Conservation (phyloP, 495 filamentous ascomycete genomes). For the Xylaria telfairii region DNA sequence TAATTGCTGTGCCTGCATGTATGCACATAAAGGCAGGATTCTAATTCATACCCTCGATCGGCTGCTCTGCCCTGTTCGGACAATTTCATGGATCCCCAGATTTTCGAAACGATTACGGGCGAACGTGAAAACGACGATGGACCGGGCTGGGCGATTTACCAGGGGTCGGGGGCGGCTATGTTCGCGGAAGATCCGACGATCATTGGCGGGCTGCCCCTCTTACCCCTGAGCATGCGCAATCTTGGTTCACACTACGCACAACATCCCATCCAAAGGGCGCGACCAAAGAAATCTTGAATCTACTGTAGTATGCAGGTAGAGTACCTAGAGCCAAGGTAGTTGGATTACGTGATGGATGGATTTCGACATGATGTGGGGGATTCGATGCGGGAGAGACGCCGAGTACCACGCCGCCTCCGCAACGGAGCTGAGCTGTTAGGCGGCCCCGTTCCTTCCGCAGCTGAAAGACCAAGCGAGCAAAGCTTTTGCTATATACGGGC, state of each 20-base stretch:
- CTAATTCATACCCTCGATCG: not conserved
- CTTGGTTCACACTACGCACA: not conserved
- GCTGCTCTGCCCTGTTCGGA: conserved; percentile 10
- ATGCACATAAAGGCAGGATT: not conserved
- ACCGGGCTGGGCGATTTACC: not conserved
- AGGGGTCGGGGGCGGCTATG: not conserved
- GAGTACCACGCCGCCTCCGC: conserved; percentile 16
- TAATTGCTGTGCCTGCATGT: not conserved
- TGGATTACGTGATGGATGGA: not conserved
- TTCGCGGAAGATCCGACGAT: conserved; percentile 19
- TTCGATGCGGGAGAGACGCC: not conserved
- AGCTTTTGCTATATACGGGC: not conserved
- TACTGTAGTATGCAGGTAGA: too few species aligned
- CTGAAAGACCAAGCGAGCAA: not conserved
- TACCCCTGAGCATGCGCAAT: conserved; percentile 7
- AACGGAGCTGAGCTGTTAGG: conserved; percentile 5
- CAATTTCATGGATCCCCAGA: conserved; percentile 11
- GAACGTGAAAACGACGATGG: not conserved
- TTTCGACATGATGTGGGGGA: not conserved
- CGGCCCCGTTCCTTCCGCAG: conserved; percentile 6
- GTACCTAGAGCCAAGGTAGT: not conserved
- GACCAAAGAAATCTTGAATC: not conserved
- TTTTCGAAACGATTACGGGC: conserved; percentile 17
- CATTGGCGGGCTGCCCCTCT: not conserved
- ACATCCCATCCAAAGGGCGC: not conserved